Evolutionary conservation across 768 basidiomycete genomes (phyloP), one percentile per base, ranked within the genome.

Genomic region (Boletellus ananiceps): DNA sequence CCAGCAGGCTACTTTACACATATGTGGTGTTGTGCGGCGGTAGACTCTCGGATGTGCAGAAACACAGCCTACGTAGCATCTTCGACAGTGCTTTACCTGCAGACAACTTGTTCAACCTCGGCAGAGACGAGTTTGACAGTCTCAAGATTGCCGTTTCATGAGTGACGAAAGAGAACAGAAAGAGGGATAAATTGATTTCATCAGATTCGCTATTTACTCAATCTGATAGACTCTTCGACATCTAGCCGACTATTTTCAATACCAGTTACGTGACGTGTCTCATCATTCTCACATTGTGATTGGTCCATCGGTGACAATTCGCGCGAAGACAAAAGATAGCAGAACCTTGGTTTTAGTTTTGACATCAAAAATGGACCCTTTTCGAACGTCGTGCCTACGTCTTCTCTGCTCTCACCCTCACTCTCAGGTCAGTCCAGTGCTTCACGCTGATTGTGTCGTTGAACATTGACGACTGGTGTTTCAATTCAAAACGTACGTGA

Each of bases 1-100:
- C 27, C 32, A 31, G 7, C 40, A 82, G 81, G 44, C 54, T 82
- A 18, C 61, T 85, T 40, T 68, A 77, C 51, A 82, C 80, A 1
- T 85, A 80, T 59, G 61, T 68, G 1, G 69, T 74, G 9, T 55
- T 61, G 18, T 80, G 78, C 46, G 50, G 63, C 7, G 72, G 73
- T 19, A 39, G 43, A 27, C 59, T 75, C 44, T 61, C 58, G 11
- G 54, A 52, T 12, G 54, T 31, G 36, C 65, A 74, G 52, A 73
- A 64, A 53, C 46, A 54, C 42, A 47, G 49, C 23, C 53, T 76
- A 37, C 49, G 55, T 8, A 34, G 42, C 9, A 61, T 67, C 51
- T 57, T 76, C 5, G 50, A 54, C 32, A 44, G 47, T 8, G 54
- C 61, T 27, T 53, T 50, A 1, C 38, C 51, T 19, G 42, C 47